A percentile compares a stretch with the other conserved stretches of the same genome.
phyloP scores from a whole-genome alignment of 495 filamentous ascomycete genomes.

The Trichoderma gamsii region DNA sequence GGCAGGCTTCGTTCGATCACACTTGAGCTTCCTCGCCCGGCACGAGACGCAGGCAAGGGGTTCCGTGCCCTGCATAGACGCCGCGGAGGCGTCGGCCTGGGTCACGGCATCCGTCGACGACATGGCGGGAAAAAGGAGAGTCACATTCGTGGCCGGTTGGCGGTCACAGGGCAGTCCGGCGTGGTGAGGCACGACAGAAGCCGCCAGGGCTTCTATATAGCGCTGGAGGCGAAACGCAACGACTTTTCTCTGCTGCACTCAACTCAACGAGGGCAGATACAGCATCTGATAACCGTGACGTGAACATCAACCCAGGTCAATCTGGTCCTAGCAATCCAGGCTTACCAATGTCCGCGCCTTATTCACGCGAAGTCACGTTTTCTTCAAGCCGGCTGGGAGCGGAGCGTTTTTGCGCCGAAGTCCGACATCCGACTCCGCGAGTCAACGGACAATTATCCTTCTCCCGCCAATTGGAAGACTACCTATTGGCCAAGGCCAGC shows the following conservation, averaged over 20 bases:
- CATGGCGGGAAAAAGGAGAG: neutral
- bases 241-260: neutral
- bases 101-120: constrained; percentile 10
- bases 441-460: neutral
- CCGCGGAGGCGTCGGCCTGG: constrained; percentile 4
- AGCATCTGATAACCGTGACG: neutral
- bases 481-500: neutral
- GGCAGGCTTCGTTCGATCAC: constrained; percentile 59
- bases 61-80: constrained; percentile 17
- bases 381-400: neutral
- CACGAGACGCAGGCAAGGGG: constrained; percentile 52
- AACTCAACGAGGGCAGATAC: neutral
- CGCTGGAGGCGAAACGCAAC: neutral
- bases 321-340: neutral
- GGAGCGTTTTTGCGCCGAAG: neutral
- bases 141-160: neutral
- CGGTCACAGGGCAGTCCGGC: neutral
- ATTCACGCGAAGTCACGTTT: constrained; percentile 7
- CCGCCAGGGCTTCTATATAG: neutral
- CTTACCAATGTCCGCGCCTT: neutral
- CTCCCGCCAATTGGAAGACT: neutral
- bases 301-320: neutral
- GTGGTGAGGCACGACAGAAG: neutral
- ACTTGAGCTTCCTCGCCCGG: constrained; percentile 58
- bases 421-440: neutral